Evolutionary conservation across 2,329 filamentous ascomycete genomes (phyloP), one percentile per base, ranked within the genome.

Genomic region (Neonectria magnoliae): DNA sequence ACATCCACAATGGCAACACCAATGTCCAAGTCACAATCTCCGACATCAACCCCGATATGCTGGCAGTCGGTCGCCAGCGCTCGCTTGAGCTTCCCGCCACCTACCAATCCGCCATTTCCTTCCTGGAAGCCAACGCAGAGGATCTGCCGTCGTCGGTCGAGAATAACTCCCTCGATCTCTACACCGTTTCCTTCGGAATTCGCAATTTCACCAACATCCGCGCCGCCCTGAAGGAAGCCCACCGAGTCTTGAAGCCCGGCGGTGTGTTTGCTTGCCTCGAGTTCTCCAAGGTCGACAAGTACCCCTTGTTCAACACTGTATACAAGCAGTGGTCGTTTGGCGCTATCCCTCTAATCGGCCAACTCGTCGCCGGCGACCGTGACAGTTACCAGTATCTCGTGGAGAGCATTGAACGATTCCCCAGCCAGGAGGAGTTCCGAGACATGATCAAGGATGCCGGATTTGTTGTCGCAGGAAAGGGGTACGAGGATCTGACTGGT

Each of bases 371-470:
- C 2, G 93, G 93, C 7, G 97, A 99, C 78, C 86, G 95, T 61
- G 95, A 97, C 76, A 97, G 93, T 78, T 99, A 99, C 80, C 96
- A 99, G 84, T 99, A 99, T 81, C 85, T 99, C 10, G 96, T 99
- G 10, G 96, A 99, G 85, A 98, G 94, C 79, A 99, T 99, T 79
- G 94, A 98, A 81, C 85, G 88, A 52, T 98, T 98, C 77, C 97
- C 96, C 0, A 91, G 84, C 71, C 97, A 99, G 83, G 86, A 89
- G 57, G 89, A 93, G 70, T 99, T 97, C 76, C 87, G 90, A 69
- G 85, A 88, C 36, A 94, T 97, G 92, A 96, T 97, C 75, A 79
- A 87, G 70, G 87, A 90, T 27, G 95, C 93, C 3, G 95, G 95
- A 1, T 99, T 99, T 76, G 83, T 92, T 68, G 89, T 97, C 47